phyloP scores from a whole-genome alignment of 2,329 filamentous ascomycete species.

The Trichoderma polysporum region DNA sequence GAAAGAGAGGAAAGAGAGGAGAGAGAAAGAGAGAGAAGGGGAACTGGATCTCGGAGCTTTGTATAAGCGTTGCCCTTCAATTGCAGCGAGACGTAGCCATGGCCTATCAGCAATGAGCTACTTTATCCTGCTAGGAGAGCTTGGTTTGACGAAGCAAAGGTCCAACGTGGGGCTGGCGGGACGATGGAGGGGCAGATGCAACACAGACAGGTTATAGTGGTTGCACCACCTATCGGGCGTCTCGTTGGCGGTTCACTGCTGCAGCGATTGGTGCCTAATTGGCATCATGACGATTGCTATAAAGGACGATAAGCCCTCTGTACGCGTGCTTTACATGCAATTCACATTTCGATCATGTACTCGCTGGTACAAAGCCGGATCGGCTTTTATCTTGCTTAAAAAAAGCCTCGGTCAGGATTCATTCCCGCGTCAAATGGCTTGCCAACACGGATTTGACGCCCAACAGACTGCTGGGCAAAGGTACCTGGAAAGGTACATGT shows the following conservation, averaged over 20 bases:
- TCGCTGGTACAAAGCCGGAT: not conserved
- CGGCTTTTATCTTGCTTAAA: not conserved
- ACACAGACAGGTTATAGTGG: conserved; percentile 13
- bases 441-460: not conserved
- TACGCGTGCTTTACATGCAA: not conserved
- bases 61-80: conserved; percentile 6
- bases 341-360: not conserved
- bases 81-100: conserved; percentile 7
- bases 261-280: conserved; percentile 15
- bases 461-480: not conserved
- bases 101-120: conserved; percentile 17
- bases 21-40: conserved; percentile 13
- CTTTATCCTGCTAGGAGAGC: conserved; percentile 4
- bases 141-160: conserved; percentile 4
- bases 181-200: conserved; percentile 16
- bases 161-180: conserved; percentile 14
- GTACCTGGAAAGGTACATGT: not conserved
- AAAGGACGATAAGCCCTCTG: not conserved
- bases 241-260: not conserved
- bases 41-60: conserved; percentile 6
- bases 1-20: conserved; percentile 13
- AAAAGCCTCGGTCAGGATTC: not conserved
- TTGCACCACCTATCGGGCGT: conserved; percentile 15
- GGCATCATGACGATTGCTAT: not conserved
- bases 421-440: not conserved